phyloP scores from a whole-genome alignment of 208 protist species.

The Wallacemonas sp. region DNA sequence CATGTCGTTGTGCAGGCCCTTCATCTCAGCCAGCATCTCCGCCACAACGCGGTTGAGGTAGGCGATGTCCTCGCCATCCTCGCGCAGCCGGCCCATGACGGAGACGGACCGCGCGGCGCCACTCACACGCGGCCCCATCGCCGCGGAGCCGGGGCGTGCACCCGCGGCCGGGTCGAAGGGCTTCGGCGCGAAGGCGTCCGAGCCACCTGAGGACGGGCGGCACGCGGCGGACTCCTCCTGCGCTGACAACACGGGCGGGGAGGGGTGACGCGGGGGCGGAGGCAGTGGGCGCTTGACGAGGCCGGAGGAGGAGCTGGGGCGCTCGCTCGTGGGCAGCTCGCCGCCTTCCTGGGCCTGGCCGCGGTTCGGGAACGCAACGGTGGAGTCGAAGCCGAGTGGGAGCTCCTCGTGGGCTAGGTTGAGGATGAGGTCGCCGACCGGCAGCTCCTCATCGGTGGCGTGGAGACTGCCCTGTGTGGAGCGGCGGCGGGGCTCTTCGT shows the following conservation, averaged over 20 bases:
- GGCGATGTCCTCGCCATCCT: slow-evolving; percentile 76
- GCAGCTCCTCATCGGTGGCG: slow-evolving; percentile 13
- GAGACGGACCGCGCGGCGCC: slow-evolving; percentile 13
- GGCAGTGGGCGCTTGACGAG: not conserved
- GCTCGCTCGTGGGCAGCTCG: slow-evolving; percentile 5
- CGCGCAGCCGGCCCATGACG: slow-evolving; percentile 53
- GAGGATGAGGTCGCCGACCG: slow-evolving; percentile 68
- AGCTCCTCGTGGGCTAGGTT: slow-evolving; percentile 63
- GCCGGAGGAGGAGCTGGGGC: not conserved
- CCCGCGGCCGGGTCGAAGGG: not conserved
- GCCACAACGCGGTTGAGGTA: slow-evolving; percentile 90
- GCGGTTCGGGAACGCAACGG: not conserved
- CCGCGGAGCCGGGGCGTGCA: not conserved
- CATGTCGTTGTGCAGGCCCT: slow-evolving; percentile 70
- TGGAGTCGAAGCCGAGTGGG: slow-evolving; percentile 13
- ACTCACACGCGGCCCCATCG: not conserved
- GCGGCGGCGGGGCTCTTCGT: slow-evolving; percentile 17
- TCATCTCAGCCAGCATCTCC: slow-evolving; percentile 87
- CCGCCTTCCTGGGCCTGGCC: not conserved
- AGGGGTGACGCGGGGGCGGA: not conserved
- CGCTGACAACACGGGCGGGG: slow-evolving; percentile 9
- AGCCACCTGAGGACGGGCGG: not conserved
- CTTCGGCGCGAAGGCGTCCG: slow-evolving; percentile 18
- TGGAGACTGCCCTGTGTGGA: not conserved
- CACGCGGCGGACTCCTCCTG: slow-evolving; percentile 19